A percentile compares a stretch with the other conserved stretches of the same genome.
Evolutionary conservation across 352 stramenopile species (phyloP).

Genomic region (Lagenidium giganteum): DNA sequence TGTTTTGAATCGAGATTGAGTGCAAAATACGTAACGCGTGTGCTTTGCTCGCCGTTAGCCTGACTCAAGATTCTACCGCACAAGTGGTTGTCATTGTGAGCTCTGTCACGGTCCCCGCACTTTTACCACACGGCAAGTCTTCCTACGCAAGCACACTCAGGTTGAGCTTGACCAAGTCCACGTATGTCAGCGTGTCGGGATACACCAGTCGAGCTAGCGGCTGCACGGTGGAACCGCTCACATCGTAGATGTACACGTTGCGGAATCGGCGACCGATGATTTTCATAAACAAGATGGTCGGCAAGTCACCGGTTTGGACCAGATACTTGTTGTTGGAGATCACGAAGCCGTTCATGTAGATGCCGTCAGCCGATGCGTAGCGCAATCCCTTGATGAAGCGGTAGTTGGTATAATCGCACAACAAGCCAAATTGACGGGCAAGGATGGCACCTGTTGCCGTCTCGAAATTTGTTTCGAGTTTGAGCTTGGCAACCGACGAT

Average conservation of each 20-base stretch:
- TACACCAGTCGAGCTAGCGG: constrained; percentile 30
- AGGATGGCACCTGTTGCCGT: constrained; percentile 2
- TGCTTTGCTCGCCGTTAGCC: too few species aligned
- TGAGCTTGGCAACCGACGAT: too few species aligned
- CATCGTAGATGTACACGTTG: constrained; percentile 35
- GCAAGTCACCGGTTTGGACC: constrained; percentile 25
- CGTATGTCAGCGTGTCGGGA: constrained; percentile 21
- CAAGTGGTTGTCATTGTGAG: too few species aligned
- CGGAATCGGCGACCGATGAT: constrained; percentile 24
- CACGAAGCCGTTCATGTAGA: constrained; percentile 38
- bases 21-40: too few species aligned
- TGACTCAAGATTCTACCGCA: too few species aligned
- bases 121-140: too few species aligned
- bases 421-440: constrained; percentile 19
- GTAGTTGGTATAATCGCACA: constrained; percentile 45
- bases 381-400: constrained; percentile 7
- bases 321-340: constrained; percentile 32
- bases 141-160: too few species aligned
- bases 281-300: constrained; percentile 36
- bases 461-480: constrained; percentile 22
- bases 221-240: constrained; percentile 21
- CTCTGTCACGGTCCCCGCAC: too few species aligned
- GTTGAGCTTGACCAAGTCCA: constrained; percentile 22
- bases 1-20: too few species aligned
- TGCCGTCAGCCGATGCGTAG: constrained; percentile 27